These are phyloP conservation scores for Arthroderma sp. DNA, from an alignment of 2,329 filamentous ascomycete genomes.

Conservation along the genomic window DNA sequence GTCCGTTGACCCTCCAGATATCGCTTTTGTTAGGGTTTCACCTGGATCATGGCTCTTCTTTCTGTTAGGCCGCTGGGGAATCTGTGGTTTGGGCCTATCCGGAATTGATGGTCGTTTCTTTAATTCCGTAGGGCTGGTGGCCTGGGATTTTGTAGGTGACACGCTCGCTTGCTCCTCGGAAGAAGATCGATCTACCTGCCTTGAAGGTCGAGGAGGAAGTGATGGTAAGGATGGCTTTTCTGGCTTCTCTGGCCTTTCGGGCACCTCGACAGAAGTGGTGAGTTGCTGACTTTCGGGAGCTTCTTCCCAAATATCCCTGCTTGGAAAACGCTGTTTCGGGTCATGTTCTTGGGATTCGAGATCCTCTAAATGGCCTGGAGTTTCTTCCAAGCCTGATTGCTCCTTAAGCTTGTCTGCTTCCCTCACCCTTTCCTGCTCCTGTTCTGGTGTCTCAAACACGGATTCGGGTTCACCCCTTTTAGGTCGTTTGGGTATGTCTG, in stretches of 20 bases:
- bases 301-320: constrained; percentile 90
- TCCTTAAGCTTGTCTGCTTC: constrained; percentile 26
- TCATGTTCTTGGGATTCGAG: constrained; percentile 22
- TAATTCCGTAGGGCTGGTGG: constrained; percentile 35
- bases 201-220: constrained; percentile 24
- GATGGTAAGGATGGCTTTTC: constrained; percentile 24
- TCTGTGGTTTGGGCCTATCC: constrained; percentile 51
- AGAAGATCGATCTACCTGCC: constrained; percentile 22
- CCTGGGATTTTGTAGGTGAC: constrained; percentile 39
- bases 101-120: constrained; percentile 43
- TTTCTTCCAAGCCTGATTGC: constrained; percentile 27
- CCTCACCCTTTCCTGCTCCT: constrained; percentile 33
- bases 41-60: constrained; percentile 25
- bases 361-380: constrained; percentile 18
- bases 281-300: constrained; percentile 70
- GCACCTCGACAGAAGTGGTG: constrained; percentile 57
- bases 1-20: constrained; percentile 30
- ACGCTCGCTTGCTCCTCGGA: constrained; percentile 21
- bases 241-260: constrained; percentile 15
- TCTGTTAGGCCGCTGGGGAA: constrained; percentile 55
- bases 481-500: constrained; percentile 44
- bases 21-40: constrained; percentile 24
- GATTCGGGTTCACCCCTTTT: constrained; percentile 30
- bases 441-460: constrained; percentile 34
- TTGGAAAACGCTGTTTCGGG: constrained; percentile 66